These are phyloP conservation scores for Chalciporus chontae DNA, from an alignment of 768 basidiomycete species.

Conservation along the genomic window DNA sequence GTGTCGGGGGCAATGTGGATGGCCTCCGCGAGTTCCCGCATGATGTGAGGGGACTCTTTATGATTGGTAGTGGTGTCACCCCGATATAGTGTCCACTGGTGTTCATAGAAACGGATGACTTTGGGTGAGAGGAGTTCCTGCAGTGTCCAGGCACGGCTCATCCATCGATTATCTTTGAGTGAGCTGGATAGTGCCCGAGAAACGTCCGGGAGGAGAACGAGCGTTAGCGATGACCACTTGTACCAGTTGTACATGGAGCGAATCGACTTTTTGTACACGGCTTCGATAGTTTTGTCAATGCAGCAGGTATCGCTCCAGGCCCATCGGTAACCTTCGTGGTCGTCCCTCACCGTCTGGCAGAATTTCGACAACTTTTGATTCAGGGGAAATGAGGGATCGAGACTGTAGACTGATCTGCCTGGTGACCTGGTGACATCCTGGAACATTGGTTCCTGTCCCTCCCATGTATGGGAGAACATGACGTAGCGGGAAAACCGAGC, in stretches of 20 bases:
- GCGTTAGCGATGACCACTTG: conserved; percentile 6
- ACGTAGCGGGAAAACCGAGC: conserved; percentile 9
- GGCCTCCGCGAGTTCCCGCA: neutral
- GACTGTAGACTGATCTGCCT: neutral
- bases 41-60: conserved; percentile 1
- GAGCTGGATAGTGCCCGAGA: neutral
- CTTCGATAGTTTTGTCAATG: conserved; percentile 1
- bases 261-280: conserved; percentile 3
- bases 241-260: conserved; percentile 17
- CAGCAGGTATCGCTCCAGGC: conserved; percentile 13
- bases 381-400: neutral
- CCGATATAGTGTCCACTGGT: conserved; percentile 2
- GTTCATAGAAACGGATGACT: conserved; percentile 11
- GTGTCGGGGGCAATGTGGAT: neutral
- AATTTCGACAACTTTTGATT: conserved; percentile 11
- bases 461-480: conserved; percentile 20
- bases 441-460: conserved; percentile 8
- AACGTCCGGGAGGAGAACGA: conserved; percentile 9
- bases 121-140: conserved; percentile 13
- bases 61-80: conserved; percentile 1
- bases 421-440: neutral
- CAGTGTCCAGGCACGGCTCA: conserved; percentile 13
- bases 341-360: conserved; percentile 3
- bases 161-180: conserved; percentile 13
- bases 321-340: conserved; percentile 4